Conservation (phyloP, 2,329 filamentous ascomycete species). For the Hymenoscyphus infarciens region DNA sequence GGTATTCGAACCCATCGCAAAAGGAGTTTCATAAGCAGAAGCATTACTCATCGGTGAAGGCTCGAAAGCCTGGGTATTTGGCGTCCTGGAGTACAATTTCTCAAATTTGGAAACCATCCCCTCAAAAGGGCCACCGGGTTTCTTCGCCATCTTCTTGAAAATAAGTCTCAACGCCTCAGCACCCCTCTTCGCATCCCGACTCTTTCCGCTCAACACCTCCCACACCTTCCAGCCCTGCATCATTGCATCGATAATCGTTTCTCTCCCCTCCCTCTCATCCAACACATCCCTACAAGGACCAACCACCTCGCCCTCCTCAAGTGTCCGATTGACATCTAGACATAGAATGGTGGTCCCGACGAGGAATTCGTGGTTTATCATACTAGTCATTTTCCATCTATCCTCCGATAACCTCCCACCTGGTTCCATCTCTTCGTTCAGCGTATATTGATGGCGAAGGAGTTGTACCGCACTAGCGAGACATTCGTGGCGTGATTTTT, state of each 20-base stretch:
- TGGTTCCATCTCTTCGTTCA: constrained; percentile 48
- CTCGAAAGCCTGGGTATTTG: neutral
- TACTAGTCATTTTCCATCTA: constrained; percentile 53
- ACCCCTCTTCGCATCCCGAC: constrained; percentile 15
- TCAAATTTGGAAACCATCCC: neutral
- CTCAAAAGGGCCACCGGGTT: neutral
- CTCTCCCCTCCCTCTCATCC: constrained; percentile 1
- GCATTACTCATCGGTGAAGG: neutral
- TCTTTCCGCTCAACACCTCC: constrained; percentile 9
- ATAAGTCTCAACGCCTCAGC: constrained; percentile 13
- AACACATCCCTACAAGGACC: neutral
- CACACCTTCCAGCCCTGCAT: constrained; percentile 11
- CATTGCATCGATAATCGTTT: constrained; percentile 8
- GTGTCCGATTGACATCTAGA: constrained; percentile 9
- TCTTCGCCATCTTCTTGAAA: constrained; percentile 9
- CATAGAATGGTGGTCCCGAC: constrained; percentile 58
- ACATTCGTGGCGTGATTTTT: constrained; percentile 50
- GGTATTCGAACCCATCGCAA: neutral
- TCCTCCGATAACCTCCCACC: constrained; percentile 47
- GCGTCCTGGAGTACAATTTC: neutral
- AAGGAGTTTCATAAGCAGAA: neutral
- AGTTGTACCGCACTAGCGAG: constrained; percentile 47
- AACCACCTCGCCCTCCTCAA: neutral
- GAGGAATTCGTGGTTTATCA: constrained; percentile 58
- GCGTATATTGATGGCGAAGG: constrained; percentile 44